Conservation (phyloP, 176 grass and related monocot genomes). For the Areca catechu region DNA sequence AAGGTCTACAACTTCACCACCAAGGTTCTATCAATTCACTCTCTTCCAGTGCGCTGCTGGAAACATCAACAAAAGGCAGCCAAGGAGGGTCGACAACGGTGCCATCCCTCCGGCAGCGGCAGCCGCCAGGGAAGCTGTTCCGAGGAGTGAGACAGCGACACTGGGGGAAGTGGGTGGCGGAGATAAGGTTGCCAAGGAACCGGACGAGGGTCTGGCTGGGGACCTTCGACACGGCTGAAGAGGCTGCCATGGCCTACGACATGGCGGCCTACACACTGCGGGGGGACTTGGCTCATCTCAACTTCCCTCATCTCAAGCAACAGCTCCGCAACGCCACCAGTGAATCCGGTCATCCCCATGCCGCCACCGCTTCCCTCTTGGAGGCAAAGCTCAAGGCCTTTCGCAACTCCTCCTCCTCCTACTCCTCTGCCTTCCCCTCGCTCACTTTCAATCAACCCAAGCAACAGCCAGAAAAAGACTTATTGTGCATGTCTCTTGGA, state of each 20-base stretch:
- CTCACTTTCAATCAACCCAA: no score
- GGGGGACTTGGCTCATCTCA: slow-evolving; percentile 22
- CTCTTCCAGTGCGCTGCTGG: no score
- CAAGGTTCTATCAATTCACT: no score
- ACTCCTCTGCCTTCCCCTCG: no score
- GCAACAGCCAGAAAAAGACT: no score
- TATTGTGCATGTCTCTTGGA: no score
- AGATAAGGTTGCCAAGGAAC: slow-evolving; percentile 28
- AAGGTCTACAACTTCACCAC: no score
- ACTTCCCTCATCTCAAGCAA: slow-evolving; percentile 30
- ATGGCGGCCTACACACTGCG: slow-evolving; percentile 24
- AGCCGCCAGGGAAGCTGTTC: slow-evolving; percentile 10
- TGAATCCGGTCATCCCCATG: neutral
- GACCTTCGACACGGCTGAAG: slow-evolving; percentile 31
- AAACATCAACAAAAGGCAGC: no score
- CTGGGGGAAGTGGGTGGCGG: slow-evolving; percentile 44
- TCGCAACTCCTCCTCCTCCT: no score
- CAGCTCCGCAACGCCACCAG: slow-evolving; percentile 2
- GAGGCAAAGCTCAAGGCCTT: slow-evolving; percentile 25
- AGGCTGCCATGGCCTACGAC: slow-evolving; percentile 33
- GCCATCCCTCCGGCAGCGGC: no score
- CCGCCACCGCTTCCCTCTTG: slow-evolving; percentile 2
- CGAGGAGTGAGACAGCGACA: slow-evolving; percentile 36
- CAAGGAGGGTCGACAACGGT: no score
- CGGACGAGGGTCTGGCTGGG: slow-evolving; percentile 37